Conservation (phyloP, 306 rosid genomes). For the Hippophae tibetana region DNA sequence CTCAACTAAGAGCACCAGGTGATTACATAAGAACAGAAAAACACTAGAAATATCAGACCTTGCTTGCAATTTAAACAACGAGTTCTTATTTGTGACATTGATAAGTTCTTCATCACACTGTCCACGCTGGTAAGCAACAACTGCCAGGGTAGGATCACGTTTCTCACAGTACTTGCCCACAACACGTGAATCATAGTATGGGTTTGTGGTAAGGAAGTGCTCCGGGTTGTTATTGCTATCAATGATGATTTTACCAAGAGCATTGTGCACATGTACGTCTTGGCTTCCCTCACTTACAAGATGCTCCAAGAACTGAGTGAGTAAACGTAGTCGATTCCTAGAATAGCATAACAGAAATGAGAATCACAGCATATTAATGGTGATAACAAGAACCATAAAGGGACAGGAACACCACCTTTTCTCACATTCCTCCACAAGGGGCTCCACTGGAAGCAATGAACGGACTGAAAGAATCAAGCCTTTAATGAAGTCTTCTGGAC, state of each 20-base stretch:
- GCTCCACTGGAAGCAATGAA: slow-evolving; percentile 97
- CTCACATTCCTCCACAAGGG: slow-evolving; percentile 96
- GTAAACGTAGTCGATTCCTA: slow-evolving; percentile 94
- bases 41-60: slow-evolving; percentile 40
- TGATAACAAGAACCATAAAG: slow-evolving; percentile 2
- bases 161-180: slow-evolving; percentile 99
- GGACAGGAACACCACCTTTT: slow-evolving; percentile 54
- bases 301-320: slow-evolving; percentile 96
- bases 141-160: slow-evolving; percentile 97
- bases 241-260: slow-evolving; percentile 93
- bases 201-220: slow-evolving; percentile 98
- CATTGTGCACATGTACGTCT: slow-evolving; percentile 96
- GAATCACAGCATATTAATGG: slow-evolving; percentile 5
- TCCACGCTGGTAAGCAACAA: slow-evolving; percentile 94
- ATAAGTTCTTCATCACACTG: slow-evolving; percentile 98
- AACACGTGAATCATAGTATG: slow-evolving; percentile 96
- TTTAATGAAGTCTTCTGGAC: slow-evolving; percentile 97
- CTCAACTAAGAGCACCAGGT: slow-evolving; percentile 1
- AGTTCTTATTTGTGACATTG: slow-evolving; percentile 86
- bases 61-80: slow-evolving; percentile 95
- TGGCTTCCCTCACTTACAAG: slow-evolving; percentile 99
- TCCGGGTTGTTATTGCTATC: slow-evolving; percentile 99
- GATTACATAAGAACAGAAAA: slow-evolving; percentile 1
- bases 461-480: slow-evolving; percentile 97
- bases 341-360: slow-evolving; percentile 18